These are phyloP conservation scores for Blepharisma stoltei DNA, from an alignment of 73 alveolate genomes.

Conservation along the genomic window DNA sequence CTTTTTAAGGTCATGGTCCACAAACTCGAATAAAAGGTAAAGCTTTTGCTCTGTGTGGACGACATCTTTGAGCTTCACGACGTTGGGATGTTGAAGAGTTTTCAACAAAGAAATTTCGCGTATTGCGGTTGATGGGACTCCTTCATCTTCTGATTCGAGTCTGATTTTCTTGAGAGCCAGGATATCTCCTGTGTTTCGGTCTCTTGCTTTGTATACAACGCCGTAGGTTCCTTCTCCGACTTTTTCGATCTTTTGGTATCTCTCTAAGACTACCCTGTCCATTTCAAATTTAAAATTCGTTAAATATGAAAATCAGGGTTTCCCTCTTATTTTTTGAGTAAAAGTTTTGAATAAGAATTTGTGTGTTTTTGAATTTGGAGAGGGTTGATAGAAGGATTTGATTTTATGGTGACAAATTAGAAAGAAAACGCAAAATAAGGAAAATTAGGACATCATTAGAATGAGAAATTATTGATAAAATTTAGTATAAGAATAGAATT, in stretches of 20 bases:
- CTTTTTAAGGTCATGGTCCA: conserved; percentile 67
- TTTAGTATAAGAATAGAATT: too few species aligned
- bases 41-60: conserved; percentile 40
- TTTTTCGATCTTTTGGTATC: conserved; percentile 73
- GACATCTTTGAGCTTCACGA: conserved; percentile 68
- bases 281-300: too few species aligned
- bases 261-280: conserved; percentile 33
- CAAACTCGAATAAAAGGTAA: conserved; percentile 67
- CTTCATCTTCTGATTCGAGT: conserved; percentile 86
- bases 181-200: conserved; percentile 53
- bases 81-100: conserved; percentile 80
- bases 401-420: too few species aligned
- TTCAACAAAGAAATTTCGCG: conserved; percentile 82
- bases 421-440: too few species aligned
- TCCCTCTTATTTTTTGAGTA: too few species aligned
- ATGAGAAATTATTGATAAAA: too few species aligned
- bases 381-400: too few species aligned
- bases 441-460: too few species aligned
- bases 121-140: conserved; percentile 90
- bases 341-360: too few species aligned
- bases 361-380: too few species aligned
- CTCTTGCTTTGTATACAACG: conserved; percentile 86
- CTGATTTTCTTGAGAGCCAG: conserved; percentile 89
- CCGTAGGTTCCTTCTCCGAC: conserved; percentile 96
- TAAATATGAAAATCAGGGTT: too few species aligned